These are phyloP conservation scores for Calonectria henricotiae DNA, from an alignment of 2,329 filamentous ascomycete species.

Conservation along the genomic window DNA sequence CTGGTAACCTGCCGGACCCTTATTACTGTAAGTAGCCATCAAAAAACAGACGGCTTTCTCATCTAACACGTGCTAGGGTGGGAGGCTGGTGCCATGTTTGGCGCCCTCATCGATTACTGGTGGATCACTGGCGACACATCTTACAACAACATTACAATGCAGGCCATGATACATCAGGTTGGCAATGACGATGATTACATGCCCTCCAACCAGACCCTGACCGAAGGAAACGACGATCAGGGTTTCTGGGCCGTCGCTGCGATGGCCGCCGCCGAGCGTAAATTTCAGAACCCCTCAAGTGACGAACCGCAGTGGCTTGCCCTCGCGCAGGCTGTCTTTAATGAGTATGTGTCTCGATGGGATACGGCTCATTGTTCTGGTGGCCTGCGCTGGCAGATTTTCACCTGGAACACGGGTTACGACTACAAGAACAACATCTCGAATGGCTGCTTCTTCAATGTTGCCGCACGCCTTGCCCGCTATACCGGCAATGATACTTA, in stretches of 20 bases:
- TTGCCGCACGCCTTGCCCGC: slow-evolving; percentile 80
- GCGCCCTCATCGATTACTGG: slow-evolving; percentile 82
- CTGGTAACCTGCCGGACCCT: slow-evolving; percentile 72
- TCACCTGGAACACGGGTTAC: slow-evolving; percentile 81
- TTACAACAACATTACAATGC: slow-evolving; percentile 74
- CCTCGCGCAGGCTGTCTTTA: slow-evolving; percentile 85
- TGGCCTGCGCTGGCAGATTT: slow-evolving; percentile 90
- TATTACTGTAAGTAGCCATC: slow-evolving; percentile 74
- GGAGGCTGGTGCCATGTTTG: slow-evolving; percentile 82
- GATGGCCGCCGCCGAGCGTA: slow-evolving; percentile 84
- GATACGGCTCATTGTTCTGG: slow-evolving; percentile 77
- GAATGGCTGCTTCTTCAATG: slow-evolving; percentile 80
- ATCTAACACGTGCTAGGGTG: slow-evolving; percentile 67
- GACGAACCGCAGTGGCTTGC: slow-evolving; percentile 82
- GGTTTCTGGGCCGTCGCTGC: slow-evolving; percentile 89
- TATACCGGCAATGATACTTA: slow-evolving; percentile 89
- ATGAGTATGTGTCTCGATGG: slow-evolving; percentile 82
- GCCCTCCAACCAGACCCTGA: slow-evolving; percentile 76
- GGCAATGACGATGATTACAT: slow-evolving; percentile 75
- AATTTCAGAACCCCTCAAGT: slow-evolving; percentile 78
- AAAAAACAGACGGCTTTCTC: neutral
- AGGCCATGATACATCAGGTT: slow-evolving; percentile 75
- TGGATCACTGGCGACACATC: slow-evolving; percentile 77
- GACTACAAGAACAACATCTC: slow-evolving; percentile 80
- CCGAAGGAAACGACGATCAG: slow-evolving; percentile 81